Evolutionary conservation across 768 basidiomycete species (phyloP).

Genomic region (Termitomyces sp.): DNA sequence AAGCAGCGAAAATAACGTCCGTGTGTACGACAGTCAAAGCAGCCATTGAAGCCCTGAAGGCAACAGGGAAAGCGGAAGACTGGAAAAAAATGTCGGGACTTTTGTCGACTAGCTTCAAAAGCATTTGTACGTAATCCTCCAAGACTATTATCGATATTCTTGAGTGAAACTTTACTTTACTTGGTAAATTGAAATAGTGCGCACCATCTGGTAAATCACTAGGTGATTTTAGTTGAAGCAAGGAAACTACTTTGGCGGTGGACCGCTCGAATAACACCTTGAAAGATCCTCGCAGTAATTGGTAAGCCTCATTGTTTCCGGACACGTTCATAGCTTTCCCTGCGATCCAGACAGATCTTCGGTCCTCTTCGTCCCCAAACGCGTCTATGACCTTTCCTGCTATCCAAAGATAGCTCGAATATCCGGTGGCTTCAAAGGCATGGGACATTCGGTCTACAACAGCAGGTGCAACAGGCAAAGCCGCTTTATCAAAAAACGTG

Average conservation of each 20-base stretch:
- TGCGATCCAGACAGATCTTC: conserved; percentile 84
- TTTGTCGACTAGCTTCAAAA: conserved; percentile 62
- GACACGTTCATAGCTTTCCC: conserved; percentile 79
- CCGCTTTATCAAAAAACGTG: conserved; percentile 69
- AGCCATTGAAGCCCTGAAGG: conserved; percentile 73
- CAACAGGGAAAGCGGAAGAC: conserved; percentile 72
- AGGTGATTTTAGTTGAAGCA: conserved; percentile 68
- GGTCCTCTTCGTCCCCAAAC: conserved; percentile 67
- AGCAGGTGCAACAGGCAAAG: conserved; percentile 64
- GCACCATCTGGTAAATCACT: conserved; percentile 85
- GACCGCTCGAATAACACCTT: conserved; percentile 69
- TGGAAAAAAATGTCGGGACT: conserved; percentile 78
- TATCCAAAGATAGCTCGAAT: conserved; percentile 92
- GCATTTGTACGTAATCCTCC: conserved; percentile 89
- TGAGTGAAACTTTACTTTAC: background rate
- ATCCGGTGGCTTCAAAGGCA: conserved; percentile 77
- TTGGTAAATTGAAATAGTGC: conserved; percentile 22
- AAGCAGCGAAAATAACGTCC: conserved; percentile 76
- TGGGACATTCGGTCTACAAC: conserved; percentile 73
- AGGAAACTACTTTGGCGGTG: conserved; percentile 63
- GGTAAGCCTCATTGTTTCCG: conserved; percentile 56
- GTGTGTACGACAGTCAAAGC: conserved; percentile 80
- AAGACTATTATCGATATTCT: conserved; percentile 53
- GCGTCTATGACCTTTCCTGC: conserved; percentile 79
- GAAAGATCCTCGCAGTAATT: conserved; percentile 53